phyloP scores from a whole-genome alignment of 768 basidiomycete genomes.

The Pleurotus platypus region DNA sequence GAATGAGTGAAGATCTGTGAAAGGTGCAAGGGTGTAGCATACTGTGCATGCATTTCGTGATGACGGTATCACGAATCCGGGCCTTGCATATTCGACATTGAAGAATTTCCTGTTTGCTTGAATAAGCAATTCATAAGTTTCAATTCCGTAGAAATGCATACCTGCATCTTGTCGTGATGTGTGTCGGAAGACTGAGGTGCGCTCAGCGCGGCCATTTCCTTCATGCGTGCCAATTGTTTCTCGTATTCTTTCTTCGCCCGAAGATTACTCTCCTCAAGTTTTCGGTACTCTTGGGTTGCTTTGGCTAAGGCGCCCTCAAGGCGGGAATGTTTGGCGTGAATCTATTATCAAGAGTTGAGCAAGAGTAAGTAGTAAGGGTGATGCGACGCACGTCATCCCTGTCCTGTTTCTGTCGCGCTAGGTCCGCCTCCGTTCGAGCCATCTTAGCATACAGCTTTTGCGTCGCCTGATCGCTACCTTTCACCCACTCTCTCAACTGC shows the following conservation, averaged over 20 bases:
- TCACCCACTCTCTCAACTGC: no score
- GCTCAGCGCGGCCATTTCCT: constrained; percentile 10
- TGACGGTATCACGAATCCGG: constrained; percentile 72
- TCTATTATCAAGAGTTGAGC: constrained; percentile 17
- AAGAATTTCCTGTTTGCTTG: constrained; percentile 62
- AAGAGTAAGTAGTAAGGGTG: neutral
- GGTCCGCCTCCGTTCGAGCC: constrained; percentile 26
- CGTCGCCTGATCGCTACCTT: no score
- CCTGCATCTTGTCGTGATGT: constrained; percentile 24
- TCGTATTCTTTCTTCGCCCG: constrained; percentile 50
- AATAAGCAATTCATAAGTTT: neutral
- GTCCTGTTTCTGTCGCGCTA: constrained; percentile 35
- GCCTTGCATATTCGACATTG: constrained; percentile 87
- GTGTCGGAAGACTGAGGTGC: neutral
- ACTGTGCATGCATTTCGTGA: constrained; percentile 94
- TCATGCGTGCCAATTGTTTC: constrained; percentile 41
- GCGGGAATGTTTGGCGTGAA: constrained; percentile 25
- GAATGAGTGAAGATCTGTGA: no score
- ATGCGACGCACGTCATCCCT: constrained; percentile 32
- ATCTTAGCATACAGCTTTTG: constrained; percentile 26
- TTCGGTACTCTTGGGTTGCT: constrained; percentile 34
- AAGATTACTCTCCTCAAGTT: constrained; percentile 45
- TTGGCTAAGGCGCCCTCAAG: constrained; percentile 25
- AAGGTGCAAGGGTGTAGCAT: constrained; percentile 20
- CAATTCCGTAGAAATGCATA: neutral